Evolutionary conservation across 768 basidiomycete species (phyloP).

Genomic region (Paxillus rubicundulus): DNA sequence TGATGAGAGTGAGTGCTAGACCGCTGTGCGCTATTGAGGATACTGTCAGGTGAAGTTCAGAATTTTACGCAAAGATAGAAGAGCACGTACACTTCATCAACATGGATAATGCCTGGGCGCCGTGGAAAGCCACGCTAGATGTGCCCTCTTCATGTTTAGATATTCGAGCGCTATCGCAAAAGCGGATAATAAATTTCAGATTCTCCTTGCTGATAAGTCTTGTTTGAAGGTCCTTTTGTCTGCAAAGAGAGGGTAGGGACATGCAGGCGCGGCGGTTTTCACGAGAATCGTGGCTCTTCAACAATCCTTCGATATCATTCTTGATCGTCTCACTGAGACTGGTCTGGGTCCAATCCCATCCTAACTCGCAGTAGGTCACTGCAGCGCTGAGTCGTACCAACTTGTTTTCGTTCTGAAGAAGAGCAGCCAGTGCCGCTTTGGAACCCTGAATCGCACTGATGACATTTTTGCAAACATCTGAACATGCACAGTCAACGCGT

Average conservation of each 20-base stretch:
- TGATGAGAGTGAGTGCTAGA: conserved; percentile 14
- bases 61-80: neutral
- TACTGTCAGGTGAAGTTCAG: neutral
- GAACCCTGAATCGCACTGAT: neutral
- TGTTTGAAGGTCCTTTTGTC: conserved; percentile 9
- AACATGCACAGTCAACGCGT: neutral
- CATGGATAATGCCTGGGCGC: conserved; percentile 26
- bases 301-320: conserved; percentile 14
- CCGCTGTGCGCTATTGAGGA: conserved; percentile 10
- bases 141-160: conserved; percentile 14
- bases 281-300: conserved; percentile 8
- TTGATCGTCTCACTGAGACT: conserved; percentile 5
- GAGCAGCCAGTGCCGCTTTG: conserved; percentile 6
- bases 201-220: conserved; percentile 17
- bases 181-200: conserved; percentile 15
- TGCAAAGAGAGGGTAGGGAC: conserved; percentile 29
- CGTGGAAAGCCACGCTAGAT: conserved; percentile 20
- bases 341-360: conserved; percentile 17
- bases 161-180: conserved; percentile 14
- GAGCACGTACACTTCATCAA: conserved; percentile 21
- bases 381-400: conserved; percentile 25
- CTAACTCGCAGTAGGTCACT: conserved; percentile 25
- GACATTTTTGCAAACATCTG: conserved; percentile 17
- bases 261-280: conserved; percentile 24
- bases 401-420: conserved; percentile 14